phyloP scores from a whole-genome alignment of 768 basidiomycete genomes.

The Panaeolus papilionaceus region DNA sequence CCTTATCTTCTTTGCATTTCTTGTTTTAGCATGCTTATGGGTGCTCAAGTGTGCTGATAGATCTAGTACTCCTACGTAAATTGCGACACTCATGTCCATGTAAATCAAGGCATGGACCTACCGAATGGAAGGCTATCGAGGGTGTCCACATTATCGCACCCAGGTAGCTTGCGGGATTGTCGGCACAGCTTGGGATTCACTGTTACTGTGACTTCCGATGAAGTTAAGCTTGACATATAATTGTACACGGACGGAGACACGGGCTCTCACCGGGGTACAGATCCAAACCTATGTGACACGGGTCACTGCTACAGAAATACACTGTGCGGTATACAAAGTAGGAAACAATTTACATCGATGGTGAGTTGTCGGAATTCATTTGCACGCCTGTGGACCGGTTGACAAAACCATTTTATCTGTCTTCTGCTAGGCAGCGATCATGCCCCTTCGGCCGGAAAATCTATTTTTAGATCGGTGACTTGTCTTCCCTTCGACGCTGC shows the following conservation, averaged over 20 bases:
- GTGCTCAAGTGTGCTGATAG: neutral
- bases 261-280: slow-evolving; percentile 4
- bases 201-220: neutral
- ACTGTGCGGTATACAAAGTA: neutral
- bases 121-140: neutral
- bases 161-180: neutral
- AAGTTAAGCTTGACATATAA: neutral
- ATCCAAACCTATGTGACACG: neutral
- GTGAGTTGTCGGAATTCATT: neutral
- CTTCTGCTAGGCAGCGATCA: neutral
- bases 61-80: neutral
- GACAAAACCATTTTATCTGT: neutral
- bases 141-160: neutral
- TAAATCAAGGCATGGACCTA: slow-evolving; percentile 6
- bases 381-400: neutral
- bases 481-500: neutral
- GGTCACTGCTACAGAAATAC: slow-evolving; percentile 2
- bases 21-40: neutral
- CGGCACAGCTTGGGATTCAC: neutral
- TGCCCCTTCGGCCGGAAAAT: neutral
- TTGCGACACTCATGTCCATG: neutral
- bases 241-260: neutral
- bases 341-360: neutral
- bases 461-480: neutral
- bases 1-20: slow-evolving; percentile 5